Conservation (phyloP, 495 filamentous ascomycete genomes). For the Podospora australis region DNA sequence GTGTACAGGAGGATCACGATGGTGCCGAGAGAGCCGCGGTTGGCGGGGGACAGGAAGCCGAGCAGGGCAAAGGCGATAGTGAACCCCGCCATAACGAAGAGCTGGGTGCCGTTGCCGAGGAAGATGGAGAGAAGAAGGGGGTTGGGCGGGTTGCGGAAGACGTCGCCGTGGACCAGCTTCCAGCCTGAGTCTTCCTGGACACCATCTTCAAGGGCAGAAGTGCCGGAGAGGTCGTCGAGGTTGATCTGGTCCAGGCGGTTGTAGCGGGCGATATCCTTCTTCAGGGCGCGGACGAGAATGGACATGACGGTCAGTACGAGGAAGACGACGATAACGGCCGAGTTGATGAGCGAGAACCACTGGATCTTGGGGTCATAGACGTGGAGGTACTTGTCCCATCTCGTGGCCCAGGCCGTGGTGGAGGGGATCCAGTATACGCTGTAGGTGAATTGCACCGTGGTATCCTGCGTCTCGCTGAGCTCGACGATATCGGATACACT, state of each 20-base stretch:
- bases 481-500: conserved; percentile 42
- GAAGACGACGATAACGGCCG: conserved; percentile 87
- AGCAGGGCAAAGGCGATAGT: conserved; percentile 91
- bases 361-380: conserved; percentile 95
- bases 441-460: conserved; percentile 79
- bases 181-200: conserved; percentile 97
- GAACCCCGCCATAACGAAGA: conserved; percentile 94
- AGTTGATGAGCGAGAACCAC: conserved; percentile 96
- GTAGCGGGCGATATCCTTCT: conserved; percentile 92
- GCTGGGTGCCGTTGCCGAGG: conserved; percentile 87
- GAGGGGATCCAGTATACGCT: conserved; percentile 80
- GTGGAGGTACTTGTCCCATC: conserved; percentile 97
- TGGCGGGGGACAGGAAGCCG: conserved; percentile 90
- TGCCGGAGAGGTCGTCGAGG: conserved; percentile 74
- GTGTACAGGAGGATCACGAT: conserved; percentile 91
- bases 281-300: conserved; percentile 76
- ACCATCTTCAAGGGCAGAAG: conserved; percentile 75
- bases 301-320: conserved; percentile 84
- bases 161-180: conserved; percentile 97
- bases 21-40: conserved; percentile 85
- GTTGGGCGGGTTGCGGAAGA: conserved; percentile 81
- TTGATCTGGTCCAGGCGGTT: conserved; percentile 84
- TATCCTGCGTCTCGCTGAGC: conserved; percentile 59
- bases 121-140: conserved; percentile 81
- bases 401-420: conserved; percentile 80